Evolutionary conservation across 164 flowering plant genomes (phyloP).

Genomic region (Saururus chinensis): DNA sequence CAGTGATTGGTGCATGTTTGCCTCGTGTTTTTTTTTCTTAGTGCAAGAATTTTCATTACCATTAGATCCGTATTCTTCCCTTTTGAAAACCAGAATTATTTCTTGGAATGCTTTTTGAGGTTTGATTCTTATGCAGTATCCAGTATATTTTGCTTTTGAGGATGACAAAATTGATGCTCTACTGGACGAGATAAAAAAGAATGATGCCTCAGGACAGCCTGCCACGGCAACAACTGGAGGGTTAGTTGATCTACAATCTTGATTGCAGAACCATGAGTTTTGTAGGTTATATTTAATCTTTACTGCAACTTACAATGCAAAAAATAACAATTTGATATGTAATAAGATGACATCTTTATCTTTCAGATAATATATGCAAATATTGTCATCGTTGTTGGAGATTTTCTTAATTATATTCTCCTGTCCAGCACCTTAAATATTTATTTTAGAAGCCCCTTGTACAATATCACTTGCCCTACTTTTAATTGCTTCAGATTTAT

Average conservation of each 20-base stretch:
- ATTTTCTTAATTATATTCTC: too few species aligned
- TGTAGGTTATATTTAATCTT: not conserved
- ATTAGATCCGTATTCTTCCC: not conserved
- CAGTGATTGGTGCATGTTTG: not conserved
- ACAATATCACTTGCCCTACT: too few species aligned
- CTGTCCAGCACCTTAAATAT: too few species aligned
- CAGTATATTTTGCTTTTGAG: conserved; percentile 96
- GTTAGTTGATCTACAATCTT: conserved; percentile 33
- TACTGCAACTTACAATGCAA: too few species aligned
- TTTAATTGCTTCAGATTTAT: too few species aligned
- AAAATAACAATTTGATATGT: too few species aligned
- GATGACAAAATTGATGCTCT: conserved; percentile 61
- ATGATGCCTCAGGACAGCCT: conserved; percentile 84
- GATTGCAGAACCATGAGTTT: not conserved
- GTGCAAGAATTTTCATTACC: not conserved
- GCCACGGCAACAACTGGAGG: conserved; percentile 98
- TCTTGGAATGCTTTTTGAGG: not conserved
- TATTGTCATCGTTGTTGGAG: too few species aligned
- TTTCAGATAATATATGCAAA: too few species aligned
- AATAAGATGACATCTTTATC: too few species aligned
- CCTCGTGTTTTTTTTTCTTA: not conserved
- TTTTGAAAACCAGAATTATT: not conserved
- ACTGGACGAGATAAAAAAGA: conserved; percentile 66
- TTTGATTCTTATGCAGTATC: conserved; percentile 52
- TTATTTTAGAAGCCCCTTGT: too few species aligned